Conservation (phyloP, 306 rosid species). For the Cucurbita maxima region DNA sequence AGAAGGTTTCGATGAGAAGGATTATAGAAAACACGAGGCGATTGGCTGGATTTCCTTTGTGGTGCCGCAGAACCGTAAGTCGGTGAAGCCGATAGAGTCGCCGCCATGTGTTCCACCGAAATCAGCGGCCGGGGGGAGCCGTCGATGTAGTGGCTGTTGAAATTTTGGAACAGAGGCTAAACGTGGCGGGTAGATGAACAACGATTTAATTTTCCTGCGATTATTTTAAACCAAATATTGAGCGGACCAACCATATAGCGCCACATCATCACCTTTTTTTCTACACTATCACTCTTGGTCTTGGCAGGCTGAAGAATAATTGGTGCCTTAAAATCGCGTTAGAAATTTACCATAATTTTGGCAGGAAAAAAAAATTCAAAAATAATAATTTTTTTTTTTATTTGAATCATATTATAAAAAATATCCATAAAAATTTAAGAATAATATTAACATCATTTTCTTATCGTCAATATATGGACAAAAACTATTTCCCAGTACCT, state of each 20-base stretch:
- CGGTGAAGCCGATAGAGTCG: constrained; percentile 7
- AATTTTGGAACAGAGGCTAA: not conserved
- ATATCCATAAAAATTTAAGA: too few species aligned
- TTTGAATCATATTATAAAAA: too few species aligned
- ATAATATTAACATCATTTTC: too few species aligned
- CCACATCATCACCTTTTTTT: not conserved
- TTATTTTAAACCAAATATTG: not conserved
- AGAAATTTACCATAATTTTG: too few species aligned
- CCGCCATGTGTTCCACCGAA: constrained; percentile 13
- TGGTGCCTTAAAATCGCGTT: too few species aligned
- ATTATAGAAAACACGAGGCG: constrained; percentile 5
- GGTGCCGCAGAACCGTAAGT: not conserved
- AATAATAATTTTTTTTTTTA: too few species aligned
- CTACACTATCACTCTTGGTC: too few species aligned
- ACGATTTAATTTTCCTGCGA: not conserved
- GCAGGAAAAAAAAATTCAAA: too few species aligned
- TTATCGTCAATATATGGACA: too few species aligned
- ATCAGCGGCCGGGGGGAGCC: not conserved
- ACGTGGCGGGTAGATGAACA: constrained; percentile 2
- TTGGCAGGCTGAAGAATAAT: too few species aligned
- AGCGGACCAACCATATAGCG: not conserved
- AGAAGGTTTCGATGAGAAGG: constrained; percentile 5
- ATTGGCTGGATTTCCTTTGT: not conserved
- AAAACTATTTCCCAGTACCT: too few species aligned
- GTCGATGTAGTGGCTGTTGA: not conserved